These are phyloP conservation scores for Phytophthora nicotianae DNA, from an alignment of 352 stramenopile genomes.

Conservation along the genomic window DNA sequence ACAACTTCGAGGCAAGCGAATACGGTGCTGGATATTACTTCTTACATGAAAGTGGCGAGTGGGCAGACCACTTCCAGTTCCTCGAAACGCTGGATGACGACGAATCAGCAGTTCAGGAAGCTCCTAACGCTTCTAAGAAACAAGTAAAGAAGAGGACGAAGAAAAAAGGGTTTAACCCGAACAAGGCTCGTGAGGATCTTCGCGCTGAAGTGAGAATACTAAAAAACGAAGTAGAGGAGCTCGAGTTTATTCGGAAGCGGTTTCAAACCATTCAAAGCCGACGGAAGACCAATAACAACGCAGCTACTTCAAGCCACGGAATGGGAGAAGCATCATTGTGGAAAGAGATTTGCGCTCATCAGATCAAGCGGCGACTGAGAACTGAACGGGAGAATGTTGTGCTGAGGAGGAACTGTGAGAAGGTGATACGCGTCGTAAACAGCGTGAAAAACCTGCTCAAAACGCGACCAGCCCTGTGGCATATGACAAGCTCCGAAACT, in stretches of 20 bases:
- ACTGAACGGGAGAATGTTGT: constrained; percentile 30
- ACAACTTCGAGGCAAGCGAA: neutral
- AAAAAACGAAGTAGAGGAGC: constrained; percentile 17
- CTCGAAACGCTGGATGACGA: neutral
- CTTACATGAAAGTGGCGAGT: neutral
- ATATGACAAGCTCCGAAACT: constrained; percentile 6
- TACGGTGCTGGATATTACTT: neutral
- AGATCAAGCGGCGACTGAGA: constrained; percentile 17
- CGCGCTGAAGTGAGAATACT: constrained; percentile 26
- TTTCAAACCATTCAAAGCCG: constrained; percentile 5
- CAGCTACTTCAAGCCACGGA: neutral
- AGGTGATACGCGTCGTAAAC: constrained; percentile 18
- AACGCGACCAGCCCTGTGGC: constrained; percentile 8
- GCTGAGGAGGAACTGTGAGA: constrained; percentile 23
- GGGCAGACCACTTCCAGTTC: neutral
- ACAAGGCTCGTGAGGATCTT: constrained; percentile 20
- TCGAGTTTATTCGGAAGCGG: constrained; percentile 18
- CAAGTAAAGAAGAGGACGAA: neutral
- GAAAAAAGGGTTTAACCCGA: constrained; percentile 11
- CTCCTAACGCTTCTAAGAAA: neutral
- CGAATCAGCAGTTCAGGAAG: neutral
- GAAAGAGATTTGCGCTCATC: constrained; percentile 10
- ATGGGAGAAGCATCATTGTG: neutral
- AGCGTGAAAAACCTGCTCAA: constrained; percentile 22
- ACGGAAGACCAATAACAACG: neutral